Base-by-base conservation (phyloP, 176 grass and related monocot genomes). In the Dactylis glomerata region DNA sequence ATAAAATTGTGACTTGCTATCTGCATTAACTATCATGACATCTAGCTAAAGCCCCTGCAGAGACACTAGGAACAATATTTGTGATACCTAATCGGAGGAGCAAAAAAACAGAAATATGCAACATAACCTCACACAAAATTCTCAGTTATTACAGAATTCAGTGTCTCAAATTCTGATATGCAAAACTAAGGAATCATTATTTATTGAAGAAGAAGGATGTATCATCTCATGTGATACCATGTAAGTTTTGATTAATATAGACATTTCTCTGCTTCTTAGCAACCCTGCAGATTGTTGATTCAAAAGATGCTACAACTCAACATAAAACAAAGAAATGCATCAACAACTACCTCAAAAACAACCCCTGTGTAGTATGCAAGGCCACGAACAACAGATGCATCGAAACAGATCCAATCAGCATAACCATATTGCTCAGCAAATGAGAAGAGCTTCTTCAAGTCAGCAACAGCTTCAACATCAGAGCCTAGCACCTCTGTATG, bases 321-420 rank as follows among this genome's bases (percentile, higher is more conserved):
- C 16, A 20, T 23, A 42, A 51, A 5, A 58, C 6, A 76, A 76
- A 28, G 38, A 81, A 7, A 22, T 41, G 50, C 26, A 55, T 45
- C 33, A 42, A 59, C 14, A 81, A 69, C 20, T 49, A 97, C 92
- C 92, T 97, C 91, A 61, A 97, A 97, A 62, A 97, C 95, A 83
- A 92, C 91, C 69, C 95, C 95, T n/a, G 95, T 97, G 85, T 97
- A 97, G 76, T 97, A 97, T 57, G 95, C 95, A 81, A 97, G 92
- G 49, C 95, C 95, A 86, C 90, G 92, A 45, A 97, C 95, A 77
- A 97, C 86, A 77, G 95, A 94, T 64, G 92, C 95, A 81, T 97
- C 92, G 69, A 94, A 97, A 93, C 75, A 92, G 82, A 97, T 86
- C 95, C 95, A 97, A 79, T 92, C 82, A 45, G 90, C 83, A 85